Percentiles rank a stretch among this genome's conserved stretches.
These are phyloP conservation scores for Lentinula raphanica DNA, from an alignment of 768 basidiomycete genomes.

Conservation along the genomic window DNA sequence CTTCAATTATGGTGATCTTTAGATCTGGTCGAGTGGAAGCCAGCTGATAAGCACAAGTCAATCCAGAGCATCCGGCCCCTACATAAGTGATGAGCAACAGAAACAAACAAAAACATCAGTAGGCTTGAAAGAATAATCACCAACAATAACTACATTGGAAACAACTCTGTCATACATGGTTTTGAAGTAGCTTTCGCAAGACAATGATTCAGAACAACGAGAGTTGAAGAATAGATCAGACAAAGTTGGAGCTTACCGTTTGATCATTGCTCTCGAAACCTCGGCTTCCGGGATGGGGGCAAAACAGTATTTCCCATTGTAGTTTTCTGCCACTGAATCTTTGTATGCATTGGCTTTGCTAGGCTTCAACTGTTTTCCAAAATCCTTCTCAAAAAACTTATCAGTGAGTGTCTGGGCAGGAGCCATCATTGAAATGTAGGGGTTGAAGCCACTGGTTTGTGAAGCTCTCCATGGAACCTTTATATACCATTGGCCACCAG, in stretches of 20 bases:
- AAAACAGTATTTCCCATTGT: conserved; percentile 60
- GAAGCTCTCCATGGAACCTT: not conserved
- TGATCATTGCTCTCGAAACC: conserved; percentile 74
- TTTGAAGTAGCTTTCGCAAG: conserved; percentile 55
- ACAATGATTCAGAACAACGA: not conserved
- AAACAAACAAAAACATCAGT: conserved; percentile 21
- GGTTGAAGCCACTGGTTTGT: too few species aligned
- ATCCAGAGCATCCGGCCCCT: conserved; percentile 55
- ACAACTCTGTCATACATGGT: conserved; percentile 70
- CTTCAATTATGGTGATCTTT: conserved; percentile 32
- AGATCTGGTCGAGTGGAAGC: conserved; percentile 64
- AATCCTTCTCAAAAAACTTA: not conserved
- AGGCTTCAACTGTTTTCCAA: not conserved
- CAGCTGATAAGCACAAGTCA: conserved; percentile 72
- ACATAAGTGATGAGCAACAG: conserved; percentile 32
- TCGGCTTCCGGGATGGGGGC: conserved; percentile 74
- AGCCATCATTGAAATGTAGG: not conserved
- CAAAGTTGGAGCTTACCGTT: conserved; percentile 37
- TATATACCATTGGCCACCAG: not conserved
- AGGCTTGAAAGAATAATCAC: conserved; percentile 16
- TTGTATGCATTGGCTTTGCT: conserved; percentile 12
- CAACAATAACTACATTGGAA: conserved; percentile 74
- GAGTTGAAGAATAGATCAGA: not conserved
- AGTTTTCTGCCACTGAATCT: conserved; percentile 47
- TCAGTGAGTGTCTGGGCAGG: not conserved